Conservation (phyloP, 2,329 filamentous ascomycete species). For the Xylariaceae sp. region DNA sequence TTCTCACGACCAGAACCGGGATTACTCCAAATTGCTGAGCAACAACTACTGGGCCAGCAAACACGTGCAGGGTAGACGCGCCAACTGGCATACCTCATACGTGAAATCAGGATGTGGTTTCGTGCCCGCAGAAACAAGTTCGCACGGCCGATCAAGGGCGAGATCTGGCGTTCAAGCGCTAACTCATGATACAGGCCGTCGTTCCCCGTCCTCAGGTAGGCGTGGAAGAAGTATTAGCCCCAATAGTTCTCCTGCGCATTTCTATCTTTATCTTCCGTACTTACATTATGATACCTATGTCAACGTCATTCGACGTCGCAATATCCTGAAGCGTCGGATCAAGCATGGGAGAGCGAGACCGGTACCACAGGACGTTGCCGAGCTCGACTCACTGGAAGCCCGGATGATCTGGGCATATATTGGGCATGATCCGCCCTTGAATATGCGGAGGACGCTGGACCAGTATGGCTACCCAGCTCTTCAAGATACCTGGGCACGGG, state of each 20-base stretch:
- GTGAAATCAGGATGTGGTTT: conserved; percentile 48
- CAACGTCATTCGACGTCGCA: conserved; percentile 52
- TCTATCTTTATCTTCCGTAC: conserved; percentile 55
- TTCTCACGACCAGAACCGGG: conserved; percentile 42
- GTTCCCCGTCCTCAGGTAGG: conserved; percentile 28
- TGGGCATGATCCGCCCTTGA: conserved; percentile 56
- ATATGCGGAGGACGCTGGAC: conserved; percentile 58
- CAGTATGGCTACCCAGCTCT: conserved; percentile 62
- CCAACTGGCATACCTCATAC: conserved; percentile 48
- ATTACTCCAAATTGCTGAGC: conserved; percentile 40
- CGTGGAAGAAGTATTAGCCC: conserved; percentile 30
- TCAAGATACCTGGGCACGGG: conserved; percentile 55
- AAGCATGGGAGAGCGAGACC: conserved; percentile 53
- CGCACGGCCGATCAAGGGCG: conserved; percentile 19
- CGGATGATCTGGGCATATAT: conserved; percentile 62
- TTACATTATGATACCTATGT: conserved; percentile 63
- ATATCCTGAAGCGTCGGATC: conserved; percentile 50
- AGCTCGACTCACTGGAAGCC: conserved; percentile 52
- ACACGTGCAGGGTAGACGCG: conserved; percentile 46
- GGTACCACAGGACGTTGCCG: conserved; percentile 50
- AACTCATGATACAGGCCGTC: conserved; percentile 33
- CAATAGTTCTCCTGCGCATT: conserved; percentile 32
- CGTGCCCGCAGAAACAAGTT: conserved; percentile 37
- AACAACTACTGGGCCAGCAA: conserved; percentile 47
- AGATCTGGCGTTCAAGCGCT: neutral